Evolutionary conservation across 192 early-diverging fungal species (phyloP).

Genomic region (Linnemannia elongata): DNA sequence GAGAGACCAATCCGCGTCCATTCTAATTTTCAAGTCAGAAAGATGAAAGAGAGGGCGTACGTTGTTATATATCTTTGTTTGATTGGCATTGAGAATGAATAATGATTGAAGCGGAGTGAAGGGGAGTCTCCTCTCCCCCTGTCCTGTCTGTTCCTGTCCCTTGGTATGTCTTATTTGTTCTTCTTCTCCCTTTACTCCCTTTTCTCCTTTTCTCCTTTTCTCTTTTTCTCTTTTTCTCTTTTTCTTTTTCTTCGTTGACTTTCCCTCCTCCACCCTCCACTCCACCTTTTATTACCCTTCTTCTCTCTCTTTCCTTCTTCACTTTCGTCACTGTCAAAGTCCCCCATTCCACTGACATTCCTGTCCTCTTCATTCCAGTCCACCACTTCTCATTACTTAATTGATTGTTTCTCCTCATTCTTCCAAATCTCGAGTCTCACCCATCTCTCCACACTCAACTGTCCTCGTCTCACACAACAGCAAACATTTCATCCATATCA

Average conservation of each 20-base stretch:
- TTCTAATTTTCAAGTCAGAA: no score
- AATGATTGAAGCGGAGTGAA: no score
- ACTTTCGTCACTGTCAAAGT: background rate
- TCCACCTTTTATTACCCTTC: background rate
- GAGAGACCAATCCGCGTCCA: no score
- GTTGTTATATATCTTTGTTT: no score
- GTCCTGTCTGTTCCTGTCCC: no score
- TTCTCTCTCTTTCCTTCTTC: background rate
- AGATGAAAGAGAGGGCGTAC: no score
- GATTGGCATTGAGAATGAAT: no score
- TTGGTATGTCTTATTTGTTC: background rate
- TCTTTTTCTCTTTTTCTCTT: background rate
- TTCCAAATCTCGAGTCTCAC: constrained; percentile 14
- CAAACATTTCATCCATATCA: background rate
- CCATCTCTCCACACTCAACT: constrained; percentile 1
- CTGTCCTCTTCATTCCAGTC: background rate
- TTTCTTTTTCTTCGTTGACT: constrained; percentile 19
- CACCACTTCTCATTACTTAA: background rate
- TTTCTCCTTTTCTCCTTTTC: background rate
- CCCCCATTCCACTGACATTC: background rate
- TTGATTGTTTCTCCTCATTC: background rate
- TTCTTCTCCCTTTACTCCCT: background rate
- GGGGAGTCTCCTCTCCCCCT: no score
- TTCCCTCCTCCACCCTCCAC: constrained; percentile 32
- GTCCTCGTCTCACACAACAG: no score